Evolutionary conservation across 352 stramenopile genomes (phyloP).

Genomic region (Globisporangium middletonii): DNA sequence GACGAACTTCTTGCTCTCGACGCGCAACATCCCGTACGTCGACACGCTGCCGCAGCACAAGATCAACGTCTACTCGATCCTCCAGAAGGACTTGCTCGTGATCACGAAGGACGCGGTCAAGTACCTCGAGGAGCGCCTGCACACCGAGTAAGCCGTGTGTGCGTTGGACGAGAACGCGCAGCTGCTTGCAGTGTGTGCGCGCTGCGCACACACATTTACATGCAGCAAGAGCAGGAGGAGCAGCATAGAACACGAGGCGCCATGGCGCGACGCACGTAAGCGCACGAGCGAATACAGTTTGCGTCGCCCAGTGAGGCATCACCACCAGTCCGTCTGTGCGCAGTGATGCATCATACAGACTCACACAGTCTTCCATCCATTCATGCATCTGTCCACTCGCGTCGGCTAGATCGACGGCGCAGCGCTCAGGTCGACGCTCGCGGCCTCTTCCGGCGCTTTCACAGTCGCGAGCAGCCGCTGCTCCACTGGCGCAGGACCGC

Average conservation of each 20-base stretch:
- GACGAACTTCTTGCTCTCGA: conserved; percentile 75
- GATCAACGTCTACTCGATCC: conserved; percentile 89
- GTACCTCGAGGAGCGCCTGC: conserved; percentile 84
- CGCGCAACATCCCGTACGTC: conserved; percentile 81
- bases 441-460: conserved; percentile 34
- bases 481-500: conserved; percentile 52
- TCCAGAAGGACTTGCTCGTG: conserved; percentile 85
- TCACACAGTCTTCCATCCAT: neutral
- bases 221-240: neutral
- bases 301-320: too few species aligned
- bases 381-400: neutral
- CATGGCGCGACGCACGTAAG: too few species aligned
- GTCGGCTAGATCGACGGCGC: conserved; percentile 37
- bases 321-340: too few species aligned
- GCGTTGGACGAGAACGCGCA: conserved; percentile 6
- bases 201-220: neutral
- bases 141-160: conserved; percentile 52
- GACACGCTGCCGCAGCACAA: conserved; percentile 81
- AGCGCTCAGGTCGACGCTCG: conserved; percentile 43
- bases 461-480: conserved; percentile 55
- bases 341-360: neutral
- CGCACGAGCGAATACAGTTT: conserved; percentile 1
- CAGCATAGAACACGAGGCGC: neutral
- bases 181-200: neutral
- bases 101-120: conserved; percentile 83